Percentiles rank a stretch among this genome's conserved stretches.
These are phyloP conservation scores for Moricandia arvensis DNA, from an alignment of 345 rosid species.

Conservation along the genomic window DNA sequence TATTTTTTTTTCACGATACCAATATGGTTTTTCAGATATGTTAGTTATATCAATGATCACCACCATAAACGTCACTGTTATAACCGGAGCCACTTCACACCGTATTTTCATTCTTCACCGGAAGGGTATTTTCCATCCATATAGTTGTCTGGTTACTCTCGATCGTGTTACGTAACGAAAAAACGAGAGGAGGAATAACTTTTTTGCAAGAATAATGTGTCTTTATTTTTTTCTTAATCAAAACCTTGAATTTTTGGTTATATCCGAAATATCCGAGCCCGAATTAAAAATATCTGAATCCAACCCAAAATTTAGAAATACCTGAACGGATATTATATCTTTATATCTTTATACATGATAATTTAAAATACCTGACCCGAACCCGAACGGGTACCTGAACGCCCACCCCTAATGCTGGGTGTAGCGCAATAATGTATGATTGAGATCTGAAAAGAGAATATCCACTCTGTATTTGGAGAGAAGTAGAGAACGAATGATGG, in stretches of 20 bases:
- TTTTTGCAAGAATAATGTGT: not conserved
- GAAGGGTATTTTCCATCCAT: not conserved
- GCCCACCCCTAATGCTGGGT: not conserved
- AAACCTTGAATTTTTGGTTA: not conserved
- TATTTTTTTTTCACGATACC: not conserved
- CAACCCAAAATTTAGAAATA: no score
- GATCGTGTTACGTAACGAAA: not conserved
- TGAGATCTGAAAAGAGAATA: slow-evolving; percentile 26
- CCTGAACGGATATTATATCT: no score
- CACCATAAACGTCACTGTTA: not conserved
- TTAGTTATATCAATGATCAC: not conserved
- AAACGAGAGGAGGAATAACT: not conserved
- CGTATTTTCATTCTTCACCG: not conserved
- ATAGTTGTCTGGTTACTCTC: not conserved
- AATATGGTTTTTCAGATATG: not conserved
- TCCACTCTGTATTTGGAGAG: slow-evolving; percentile 30
- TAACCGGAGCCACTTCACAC: not conserved
- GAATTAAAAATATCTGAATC: no score
- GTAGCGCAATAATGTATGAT: slow-evolving; percentile 19
- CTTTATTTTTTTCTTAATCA: not conserved
- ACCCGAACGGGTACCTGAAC: no score
- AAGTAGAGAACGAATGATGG: slow-evolving; percentile 1
- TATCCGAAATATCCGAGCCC: not conserved
- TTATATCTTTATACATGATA: no score
- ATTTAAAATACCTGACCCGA: no score